Conservation (phyloP, 2,329 filamentous ascomycete genomes). For the Fusarium praegraminearum region DNA sequence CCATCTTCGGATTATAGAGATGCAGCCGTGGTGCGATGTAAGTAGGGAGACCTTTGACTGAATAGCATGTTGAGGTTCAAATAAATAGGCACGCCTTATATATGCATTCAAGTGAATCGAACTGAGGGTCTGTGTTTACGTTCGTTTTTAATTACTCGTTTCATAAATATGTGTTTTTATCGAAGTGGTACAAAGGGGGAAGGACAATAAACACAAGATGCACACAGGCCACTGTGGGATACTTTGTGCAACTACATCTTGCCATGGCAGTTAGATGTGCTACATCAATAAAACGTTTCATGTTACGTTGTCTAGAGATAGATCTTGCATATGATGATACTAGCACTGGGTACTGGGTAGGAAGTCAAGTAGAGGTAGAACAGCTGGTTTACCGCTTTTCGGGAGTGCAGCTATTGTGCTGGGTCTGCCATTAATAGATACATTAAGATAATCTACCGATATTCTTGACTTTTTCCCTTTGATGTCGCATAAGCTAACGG, state of each 20-base stretch:
- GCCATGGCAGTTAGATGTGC: constrained; percentile 24
- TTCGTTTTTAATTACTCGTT: neutral
- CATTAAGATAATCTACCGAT: neutral
- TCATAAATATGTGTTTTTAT: neutral
- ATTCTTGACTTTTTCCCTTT: neutral
- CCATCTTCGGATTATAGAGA: neutral
- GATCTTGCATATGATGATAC: neutral
- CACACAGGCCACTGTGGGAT: neutral
- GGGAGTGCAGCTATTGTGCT: neutral
- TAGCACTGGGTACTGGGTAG: neutral
- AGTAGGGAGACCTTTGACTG: neutral
- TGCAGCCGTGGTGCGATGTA: neutral
- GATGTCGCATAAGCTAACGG: neutral
- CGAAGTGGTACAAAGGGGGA: neutral
- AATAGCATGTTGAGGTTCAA: neutral
- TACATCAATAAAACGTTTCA: constrained; percentile 27
- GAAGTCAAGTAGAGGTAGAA: neutral
- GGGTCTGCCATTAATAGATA: neutral
- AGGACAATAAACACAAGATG: constrained; percentile 12
- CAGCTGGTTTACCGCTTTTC: neutral
- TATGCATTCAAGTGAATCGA: neutral
- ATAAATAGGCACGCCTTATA: neutral
- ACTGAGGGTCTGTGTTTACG: neutral
- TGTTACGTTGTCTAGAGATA: constrained; percentile 9
- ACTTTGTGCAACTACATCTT: constrained; percentile 24